phyloP scores from a whole-genome alignment of 2,329 filamentous ascomycete species.

The Aspergillus latus region DNA sequence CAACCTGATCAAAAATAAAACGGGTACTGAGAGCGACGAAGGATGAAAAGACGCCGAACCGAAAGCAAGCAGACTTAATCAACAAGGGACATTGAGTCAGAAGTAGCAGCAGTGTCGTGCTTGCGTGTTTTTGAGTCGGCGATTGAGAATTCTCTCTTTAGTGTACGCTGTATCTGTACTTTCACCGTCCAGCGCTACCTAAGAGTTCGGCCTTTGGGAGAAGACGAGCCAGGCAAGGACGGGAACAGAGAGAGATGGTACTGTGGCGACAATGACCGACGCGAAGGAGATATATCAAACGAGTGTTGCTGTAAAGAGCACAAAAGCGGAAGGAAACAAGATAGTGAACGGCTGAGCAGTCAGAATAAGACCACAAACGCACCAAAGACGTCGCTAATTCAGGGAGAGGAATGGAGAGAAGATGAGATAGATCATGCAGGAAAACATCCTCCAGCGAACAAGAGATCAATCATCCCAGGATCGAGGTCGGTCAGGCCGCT shows the following conservation, averaged over 20 bases:
- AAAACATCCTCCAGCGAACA: not conserved
- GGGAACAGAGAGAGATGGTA: not conserved
- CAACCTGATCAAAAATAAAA: constrained; percentile 24
- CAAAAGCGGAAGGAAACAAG: not conserved
- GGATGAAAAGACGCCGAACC: not conserved
- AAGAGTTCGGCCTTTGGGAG: not conserved
- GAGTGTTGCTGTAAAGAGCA: not conserved
- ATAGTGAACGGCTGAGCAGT: not conserved
- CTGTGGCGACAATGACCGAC: not conserved
- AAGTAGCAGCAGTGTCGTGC: not conserved
- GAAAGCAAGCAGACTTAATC: not conserved
- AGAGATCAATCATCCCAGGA: not conserved
- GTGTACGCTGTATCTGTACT: not conserved
- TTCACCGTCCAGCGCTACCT: not conserved
- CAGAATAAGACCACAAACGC: not conserved
- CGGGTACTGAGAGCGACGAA: not conserved
- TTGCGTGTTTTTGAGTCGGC: not conserved
- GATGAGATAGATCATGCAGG: not conserved
- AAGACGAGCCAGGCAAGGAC: not conserved
- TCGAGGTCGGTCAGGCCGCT: not conserved
- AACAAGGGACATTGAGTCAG: not conserved
- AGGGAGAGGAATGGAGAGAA: not conserved
- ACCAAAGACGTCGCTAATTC: not conserved
- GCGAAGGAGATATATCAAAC: constrained; percentile 1
- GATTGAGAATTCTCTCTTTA: not conserved